Percentiles rank a stretch among this genome's conserved stretches.
Conservation (phyloP, 495 filamentous ascomycete genomes). For the Daldinia bambusicola region DNA sequence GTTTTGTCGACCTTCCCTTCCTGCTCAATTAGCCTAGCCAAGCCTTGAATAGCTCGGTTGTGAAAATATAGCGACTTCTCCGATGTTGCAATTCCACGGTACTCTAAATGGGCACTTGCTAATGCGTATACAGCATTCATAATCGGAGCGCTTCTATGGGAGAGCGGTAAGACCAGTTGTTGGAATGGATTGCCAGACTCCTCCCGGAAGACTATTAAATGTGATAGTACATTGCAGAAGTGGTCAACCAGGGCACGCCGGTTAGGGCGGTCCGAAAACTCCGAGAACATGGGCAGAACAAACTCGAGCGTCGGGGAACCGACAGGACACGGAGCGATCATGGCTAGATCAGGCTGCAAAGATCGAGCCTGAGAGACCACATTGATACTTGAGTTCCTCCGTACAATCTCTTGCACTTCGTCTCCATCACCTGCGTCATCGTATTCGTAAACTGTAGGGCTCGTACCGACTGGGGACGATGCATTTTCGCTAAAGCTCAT, state of each 20-base stretch:
- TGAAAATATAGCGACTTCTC: slow-evolving; percentile 70
- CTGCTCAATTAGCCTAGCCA: slow-evolving; percentile 66
- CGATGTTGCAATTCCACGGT: slow-evolving; percentile 63
- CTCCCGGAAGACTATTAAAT: slow-evolving; percentile 71
- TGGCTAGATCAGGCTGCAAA: slow-evolving; percentile 52
- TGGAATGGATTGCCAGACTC: slow-evolving; percentile 71
- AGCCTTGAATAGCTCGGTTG: slow-evolving; percentile 65
- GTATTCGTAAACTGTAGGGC: slow-evolving; percentile 30
- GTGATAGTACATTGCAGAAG: slow-evolving; percentile 70
- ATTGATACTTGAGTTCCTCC: slow-evolving; percentile 30
- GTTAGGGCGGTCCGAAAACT: slow-evolving; percentile 65
- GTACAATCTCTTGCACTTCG: slow-evolving; percentile 29
- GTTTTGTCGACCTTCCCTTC: slow-evolving; percentile 61
- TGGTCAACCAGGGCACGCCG: slow-evolving; percentile 67
- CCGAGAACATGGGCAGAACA: slow-evolving; percentile 61
- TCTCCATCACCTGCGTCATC: slow-evolving; percentile 12
- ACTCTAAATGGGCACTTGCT: slow-evolving; percentile 68
- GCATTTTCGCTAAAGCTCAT: slow-evolving; percentile 25
- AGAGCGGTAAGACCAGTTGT: slow-evolving; percentile 68
- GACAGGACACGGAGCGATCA: slow-evolving; percentile 61
- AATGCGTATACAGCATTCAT: slow-evolving; percentile 69
- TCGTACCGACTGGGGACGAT: slow-evolving; percentile 25
- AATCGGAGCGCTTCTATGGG: slow-evolving; percentile 61
- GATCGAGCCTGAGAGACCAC: slow-evolving; percentile 45
- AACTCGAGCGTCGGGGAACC: slow-evolving; percentile 63